A percentile compares a stretch with the other conserved stretches of the same genome.
These are phyloP conservation scores for Gracilaria caudata DNA, from an alignment of 23 red algal genomes.

Conservation along the genomic window DNA sequence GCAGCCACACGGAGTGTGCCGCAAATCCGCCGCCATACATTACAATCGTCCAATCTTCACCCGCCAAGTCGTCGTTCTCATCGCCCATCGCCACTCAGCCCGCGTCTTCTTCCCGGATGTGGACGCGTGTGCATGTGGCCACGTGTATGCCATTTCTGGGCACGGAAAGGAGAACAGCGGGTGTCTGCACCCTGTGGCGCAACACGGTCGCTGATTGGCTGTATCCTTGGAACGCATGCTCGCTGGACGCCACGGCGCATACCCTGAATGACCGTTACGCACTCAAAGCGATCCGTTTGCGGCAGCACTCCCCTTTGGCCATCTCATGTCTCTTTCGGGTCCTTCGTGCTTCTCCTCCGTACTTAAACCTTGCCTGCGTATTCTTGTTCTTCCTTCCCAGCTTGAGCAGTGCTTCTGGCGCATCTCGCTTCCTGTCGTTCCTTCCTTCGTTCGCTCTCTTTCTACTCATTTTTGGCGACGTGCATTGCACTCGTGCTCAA, in stretches of 20 bases:
- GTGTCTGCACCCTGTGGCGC: neutral
- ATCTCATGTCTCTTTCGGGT: neutral
- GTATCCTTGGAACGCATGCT: neutral
- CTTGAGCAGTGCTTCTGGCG: conserved; percentile 23
- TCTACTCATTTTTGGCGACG: conserved; percentile 4
- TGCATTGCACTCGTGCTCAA: conserved; percentile 14
- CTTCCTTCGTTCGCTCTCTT: conserved; percentile 6
- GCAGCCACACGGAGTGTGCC: neutral
- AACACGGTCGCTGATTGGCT: neutral
- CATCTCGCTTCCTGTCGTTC: conserved; percentile 20
- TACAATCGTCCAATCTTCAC: neutral
- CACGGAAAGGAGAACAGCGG: too few relatives aligned
- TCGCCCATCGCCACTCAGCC: neutral
- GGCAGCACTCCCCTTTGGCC: neutral
- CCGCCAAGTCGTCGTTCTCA: neutral
- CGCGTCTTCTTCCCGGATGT: neutral
- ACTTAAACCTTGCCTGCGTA: neutral
- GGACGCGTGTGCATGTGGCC: neutral
- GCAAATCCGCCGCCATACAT: conserved; percentile 7
- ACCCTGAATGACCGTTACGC: conserved; percentile 19
- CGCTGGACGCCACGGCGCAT: conserved; percentile 26
- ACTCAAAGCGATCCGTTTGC: conserved; percentile 8
- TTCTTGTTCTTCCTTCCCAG: neutral
- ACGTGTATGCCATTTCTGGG: neutral
- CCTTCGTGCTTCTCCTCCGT: conserved; percentile 8